A percentile compares a stretch with the other conserved stretches of the same genome.
Evolutionary conservation across 1,284 basidiomycete genomes (phyloP).

Genomic region (Vanrija sp.): DNA sequence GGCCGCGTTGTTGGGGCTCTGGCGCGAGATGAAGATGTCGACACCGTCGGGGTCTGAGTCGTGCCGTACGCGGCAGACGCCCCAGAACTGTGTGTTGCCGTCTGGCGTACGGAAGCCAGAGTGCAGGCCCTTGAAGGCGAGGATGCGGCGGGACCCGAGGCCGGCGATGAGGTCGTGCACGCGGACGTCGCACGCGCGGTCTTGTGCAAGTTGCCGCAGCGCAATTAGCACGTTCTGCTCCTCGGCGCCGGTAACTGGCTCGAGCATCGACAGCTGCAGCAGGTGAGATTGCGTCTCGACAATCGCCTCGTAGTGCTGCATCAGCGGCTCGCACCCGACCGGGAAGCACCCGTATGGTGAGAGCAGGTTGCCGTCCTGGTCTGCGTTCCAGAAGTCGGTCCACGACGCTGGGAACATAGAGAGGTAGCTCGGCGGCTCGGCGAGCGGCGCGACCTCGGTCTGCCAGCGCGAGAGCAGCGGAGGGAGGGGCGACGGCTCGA

Average conservation of each 20-base stretch:
- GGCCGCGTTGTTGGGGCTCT: conserved; percentile 5
- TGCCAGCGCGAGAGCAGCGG: neutral
- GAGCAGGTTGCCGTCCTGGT: neutral
- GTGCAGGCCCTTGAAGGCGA: conserved; percentile 10
- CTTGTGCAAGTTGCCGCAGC: neutral
- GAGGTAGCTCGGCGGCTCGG: conserved; percentile 2
- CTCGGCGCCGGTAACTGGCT: conserved; percentile 1
- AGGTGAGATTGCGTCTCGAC: conserved; percentile 5
- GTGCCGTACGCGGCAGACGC: neutral
- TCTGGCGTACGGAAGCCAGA: conserved; percentile 8
- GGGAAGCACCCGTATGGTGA: conserved; percentile 8
- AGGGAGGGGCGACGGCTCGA: neutral
- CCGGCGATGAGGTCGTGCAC: conserved; percentile 7
- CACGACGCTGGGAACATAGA: neutral
- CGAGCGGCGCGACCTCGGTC: neutral
- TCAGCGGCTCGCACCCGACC: conserved; percentile 3
- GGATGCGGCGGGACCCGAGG: neutral
- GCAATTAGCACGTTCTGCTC: conserved; percentile 4
- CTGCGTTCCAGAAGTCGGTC: conserved; percentile 4
- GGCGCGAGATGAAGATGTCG: conserved; percentile 10
- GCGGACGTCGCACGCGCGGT: neutral
- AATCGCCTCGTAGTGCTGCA: conserved; percentile 1
- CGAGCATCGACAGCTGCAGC: conserved; percentile 6
- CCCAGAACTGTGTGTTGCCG: conserved; percentile 7
- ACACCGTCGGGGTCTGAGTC: neutral